These are phyloP conservation scores for Colletotrichum sp. DNA, from an alignment of 2,329 filamentous ascomycete genomes.

Conservation along the genomic window DNA sequence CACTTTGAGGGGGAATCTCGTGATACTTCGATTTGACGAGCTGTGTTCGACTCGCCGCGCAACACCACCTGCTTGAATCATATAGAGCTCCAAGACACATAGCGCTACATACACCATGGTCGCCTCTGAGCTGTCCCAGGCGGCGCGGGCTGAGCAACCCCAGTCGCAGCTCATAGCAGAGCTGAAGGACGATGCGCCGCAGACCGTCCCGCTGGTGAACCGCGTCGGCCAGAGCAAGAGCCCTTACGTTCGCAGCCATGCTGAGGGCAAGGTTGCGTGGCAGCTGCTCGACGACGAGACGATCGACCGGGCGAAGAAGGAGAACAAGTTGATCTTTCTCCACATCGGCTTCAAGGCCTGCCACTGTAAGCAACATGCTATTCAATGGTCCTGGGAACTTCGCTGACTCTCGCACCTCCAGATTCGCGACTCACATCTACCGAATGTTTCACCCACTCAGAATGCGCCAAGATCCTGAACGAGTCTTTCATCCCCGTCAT, in stretches of 20 bases:
- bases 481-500: constrained; percentile 88
- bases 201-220: constrained; percentile 34
- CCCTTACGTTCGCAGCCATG: constrained; percentile 72
- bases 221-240: constrained; percentile 45
- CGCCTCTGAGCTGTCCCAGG: constrained; percentile 37
- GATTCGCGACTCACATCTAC: constrained; percentile 90
- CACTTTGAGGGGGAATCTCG: neutral
- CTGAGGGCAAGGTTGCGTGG: constrained; percentile 87
- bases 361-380: constrained; percentile 71
- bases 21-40: neutral
- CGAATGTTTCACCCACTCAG: constrained; percentile 86
- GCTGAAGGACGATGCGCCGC: constrained; percentile 20
- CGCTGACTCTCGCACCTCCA: constrained; percentile 33
- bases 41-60: neutral
- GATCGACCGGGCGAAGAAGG: constrained; percentile 75
- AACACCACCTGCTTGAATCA: neutral
- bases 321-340: constrained; percentile 90
- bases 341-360: constrained; percentile 96
- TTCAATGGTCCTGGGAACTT: neutral
- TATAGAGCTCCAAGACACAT: neutral
- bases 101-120: constrained; percentile 31
- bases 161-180: constrained; percentile 32
- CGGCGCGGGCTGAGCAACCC: constrained; percentile 23
- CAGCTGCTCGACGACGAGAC: constrained; percentile 84
- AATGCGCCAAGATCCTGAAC: constrained; percentile 84